phyloP scores from a whole-genome alignment of 352 stramenopile genomes.

The Phytophthora sansomeana region DNA sequence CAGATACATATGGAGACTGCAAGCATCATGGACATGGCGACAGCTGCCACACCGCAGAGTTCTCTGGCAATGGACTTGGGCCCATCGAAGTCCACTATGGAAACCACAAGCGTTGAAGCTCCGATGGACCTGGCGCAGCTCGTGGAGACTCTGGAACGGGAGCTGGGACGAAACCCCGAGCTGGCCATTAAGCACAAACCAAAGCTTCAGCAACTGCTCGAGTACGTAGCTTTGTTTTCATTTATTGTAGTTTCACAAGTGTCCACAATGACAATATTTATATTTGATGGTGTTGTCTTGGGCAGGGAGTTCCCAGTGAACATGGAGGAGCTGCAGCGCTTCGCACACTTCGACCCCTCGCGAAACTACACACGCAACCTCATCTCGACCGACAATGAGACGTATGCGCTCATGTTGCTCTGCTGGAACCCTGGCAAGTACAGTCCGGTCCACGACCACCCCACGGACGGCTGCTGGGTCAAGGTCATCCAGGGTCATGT shows the following conservation, averaged over 20 bases:
- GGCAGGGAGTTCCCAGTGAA: conserved; percentile 54
- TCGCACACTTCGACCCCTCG: conserved; percentile 82
- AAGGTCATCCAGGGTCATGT: conserved; percentile 88
- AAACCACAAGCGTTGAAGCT: not conserved
- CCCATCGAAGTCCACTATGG: not conserved
- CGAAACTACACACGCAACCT: conserved; percentile 96
- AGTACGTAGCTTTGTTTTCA: conserved; percentile 33
- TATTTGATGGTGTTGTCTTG: not conserved
- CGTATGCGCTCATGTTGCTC: conserved; percentile 94
- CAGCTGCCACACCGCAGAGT: conserved; percentile 1
- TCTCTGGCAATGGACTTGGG: conserved; percentile 5
- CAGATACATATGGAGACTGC: conserved; percentile 4
- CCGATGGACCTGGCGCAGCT: conserved; percentile 54
- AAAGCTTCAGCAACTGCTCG: conserved; percentile 62
- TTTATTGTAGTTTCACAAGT: conserved; percentile 5
- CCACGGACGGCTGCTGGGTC: conserved; percentile 93
- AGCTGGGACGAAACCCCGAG: conserved; percentile 56
- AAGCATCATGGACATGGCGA: conserved; percentile 6
- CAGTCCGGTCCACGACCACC: conserved; percentile 94
- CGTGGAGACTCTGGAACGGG: conserved; percentile 60
- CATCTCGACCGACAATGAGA: conserved; percentile 92
- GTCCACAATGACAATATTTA: not conserved
- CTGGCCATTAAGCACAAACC: conserved; percentile 69
- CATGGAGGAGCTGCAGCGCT: conserved; percentile 74
- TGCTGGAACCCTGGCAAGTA: conserved; percentile 94